Base-by-base conservation (phyloP, 768 basidiomycete genomes). In the Symmetrospora coprosmae region DNA sequence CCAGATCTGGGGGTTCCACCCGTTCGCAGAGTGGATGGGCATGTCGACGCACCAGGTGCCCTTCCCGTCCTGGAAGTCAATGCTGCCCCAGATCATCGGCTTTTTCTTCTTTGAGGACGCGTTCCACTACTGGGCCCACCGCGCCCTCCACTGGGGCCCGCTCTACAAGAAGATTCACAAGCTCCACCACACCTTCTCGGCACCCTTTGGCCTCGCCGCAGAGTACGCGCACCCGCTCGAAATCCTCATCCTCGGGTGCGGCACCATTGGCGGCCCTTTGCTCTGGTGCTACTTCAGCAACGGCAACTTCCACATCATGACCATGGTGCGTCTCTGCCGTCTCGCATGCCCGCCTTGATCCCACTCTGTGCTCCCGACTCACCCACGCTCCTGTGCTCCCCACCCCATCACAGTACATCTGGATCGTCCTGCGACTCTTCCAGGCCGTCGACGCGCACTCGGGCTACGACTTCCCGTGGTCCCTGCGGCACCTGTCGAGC, bases 171-270 rank as follows among this genome's bases (percentile, higher is more conserved):
- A 62, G 49, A 49, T 68, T 6, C 69, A 70, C 69, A 70, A 70
- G 61, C 50, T 97, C 34, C 94, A 99, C 73, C 94, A 97, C 80
- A 87, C 89, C 70, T 94, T 88, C 74, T 85, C 85, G 8, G 92
- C 92, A 17, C 94, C 94, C 0, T 94, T 97, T 70, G 94, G 94
- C 63, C 81, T 99, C 30, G 91, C 87, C 1, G 92, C 94, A 2
- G 92, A 99, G 73, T 97, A 96, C 71, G 91, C 94, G 0, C 94
- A 99, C 73, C 94, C 94, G 0, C 82, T 88, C 11, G 94, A 99
- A 73, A 86, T 92, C 52, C 81, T 94, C 71, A 89, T 96, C 66
- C 83, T 97, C 52, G 91, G 90, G 25, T 80, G 82, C 17, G 94
- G 92, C 33, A 94, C 92, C 2, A 82, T 99, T 65, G 77, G 78